Conservation (phyloP, 345 rosid genomes). For the Euclidium syriacum region DNA sequence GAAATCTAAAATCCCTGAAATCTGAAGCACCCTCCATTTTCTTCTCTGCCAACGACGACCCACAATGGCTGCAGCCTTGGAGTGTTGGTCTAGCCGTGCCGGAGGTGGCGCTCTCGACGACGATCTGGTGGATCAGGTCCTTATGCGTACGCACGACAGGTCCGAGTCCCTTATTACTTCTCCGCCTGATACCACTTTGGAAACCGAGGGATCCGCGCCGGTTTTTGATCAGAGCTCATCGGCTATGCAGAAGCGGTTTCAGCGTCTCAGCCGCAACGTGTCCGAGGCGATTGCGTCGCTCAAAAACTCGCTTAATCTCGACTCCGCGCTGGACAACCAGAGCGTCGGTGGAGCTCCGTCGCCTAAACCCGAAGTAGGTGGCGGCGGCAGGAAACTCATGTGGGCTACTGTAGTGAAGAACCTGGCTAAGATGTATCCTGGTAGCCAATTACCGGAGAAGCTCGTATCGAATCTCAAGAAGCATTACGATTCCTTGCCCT, state of each 20-base stretch:
- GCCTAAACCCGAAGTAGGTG: conserved; percentile 42
- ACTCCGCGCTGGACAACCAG: conserved; percentile 44
- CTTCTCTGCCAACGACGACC: not conserved
- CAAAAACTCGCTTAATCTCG: conserved; percentile 80
- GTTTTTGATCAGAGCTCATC: conserved; percentile 37
- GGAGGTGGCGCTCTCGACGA: conserved; percentile 54
- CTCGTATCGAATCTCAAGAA: conserved; percentile 82
- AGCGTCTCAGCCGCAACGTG: conserved; percentile 76
- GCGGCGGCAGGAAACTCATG: conserved; percentile 55
- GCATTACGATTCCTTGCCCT: conserved; percentile 94
- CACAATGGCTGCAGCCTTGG: conserved; percentile 87
- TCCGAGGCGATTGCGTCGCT: conserved; percentile 85
- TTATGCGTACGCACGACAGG: conserved; percentile 78
- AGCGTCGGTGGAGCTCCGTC: conserved; percentile 9
- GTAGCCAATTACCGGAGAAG: conserved; percentile 94
- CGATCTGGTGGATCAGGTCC: conserved; percentile 90
- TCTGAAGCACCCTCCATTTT: conserved; percentile 18
- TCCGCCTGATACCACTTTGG: conserved; percentile 16
- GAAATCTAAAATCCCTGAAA: conserved; percentile 13
- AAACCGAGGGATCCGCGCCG: conserved; percentile 16
- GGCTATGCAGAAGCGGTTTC: conserved; percentile 71
- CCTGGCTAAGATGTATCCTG: conserved; percentile 87
- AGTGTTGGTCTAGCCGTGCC: conserved; percentile 93
- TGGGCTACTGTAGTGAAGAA: conserved; percentile 93
- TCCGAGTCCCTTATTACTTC: conserved; percentile 42